Percentiles rank a stretch among this genome's conserved stretches.
Conservation (phyloP, 768 basidiomycete species). For the Mrakia blollopis region DNA sequence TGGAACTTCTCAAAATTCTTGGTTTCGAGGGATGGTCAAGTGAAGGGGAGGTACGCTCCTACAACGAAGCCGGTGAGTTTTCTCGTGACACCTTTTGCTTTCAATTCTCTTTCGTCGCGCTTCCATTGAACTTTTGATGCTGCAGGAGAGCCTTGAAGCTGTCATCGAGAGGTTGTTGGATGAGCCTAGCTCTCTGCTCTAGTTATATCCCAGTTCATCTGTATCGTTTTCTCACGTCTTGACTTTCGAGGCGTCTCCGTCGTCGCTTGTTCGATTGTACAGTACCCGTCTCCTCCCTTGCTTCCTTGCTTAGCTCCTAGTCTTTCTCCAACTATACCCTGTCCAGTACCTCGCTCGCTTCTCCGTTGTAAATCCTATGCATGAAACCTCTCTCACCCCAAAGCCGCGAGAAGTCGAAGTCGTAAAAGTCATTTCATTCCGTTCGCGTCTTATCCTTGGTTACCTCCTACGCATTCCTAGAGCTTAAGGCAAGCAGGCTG, state of each 20-base stretch:
- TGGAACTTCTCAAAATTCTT: slow-evolving; percentile 10
- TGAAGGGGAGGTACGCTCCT: slow-evolving; percentile 8
- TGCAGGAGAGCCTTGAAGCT: slow-evolving; percentile 12
- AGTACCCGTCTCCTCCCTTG: too few relatives aligned
- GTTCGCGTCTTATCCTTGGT: neutral
- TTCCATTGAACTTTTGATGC: neutral
- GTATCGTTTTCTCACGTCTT: neutral
- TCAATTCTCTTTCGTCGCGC: too few relatives aligned
- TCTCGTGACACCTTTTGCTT: too few relatives aligned
- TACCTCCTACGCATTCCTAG: neutral
- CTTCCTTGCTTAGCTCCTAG: too few relatives aligned
- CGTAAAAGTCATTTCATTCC: neutral
- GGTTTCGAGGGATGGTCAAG: neutral
- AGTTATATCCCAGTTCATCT: neutral
- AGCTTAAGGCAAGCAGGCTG: slow-evolving; percentile 32
- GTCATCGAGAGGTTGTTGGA: slow-evolving; percentile 7
- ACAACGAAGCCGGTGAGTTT: slow-evolving; percentile 20
- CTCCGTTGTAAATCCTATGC: neutral
- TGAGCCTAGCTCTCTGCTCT: neutral
- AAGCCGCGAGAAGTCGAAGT: neutral
- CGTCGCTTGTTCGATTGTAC: too few relatives aligned
- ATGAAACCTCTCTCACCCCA: neutral
- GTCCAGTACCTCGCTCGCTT: too few relatives aligned
- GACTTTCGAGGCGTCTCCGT: too few relatives aligned
- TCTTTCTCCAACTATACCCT: too few relatives aligned